Evolutionary conservation across 164 flowering plant species (phyloP).

Genomic region (Chimonanthus praecox): DNA sequence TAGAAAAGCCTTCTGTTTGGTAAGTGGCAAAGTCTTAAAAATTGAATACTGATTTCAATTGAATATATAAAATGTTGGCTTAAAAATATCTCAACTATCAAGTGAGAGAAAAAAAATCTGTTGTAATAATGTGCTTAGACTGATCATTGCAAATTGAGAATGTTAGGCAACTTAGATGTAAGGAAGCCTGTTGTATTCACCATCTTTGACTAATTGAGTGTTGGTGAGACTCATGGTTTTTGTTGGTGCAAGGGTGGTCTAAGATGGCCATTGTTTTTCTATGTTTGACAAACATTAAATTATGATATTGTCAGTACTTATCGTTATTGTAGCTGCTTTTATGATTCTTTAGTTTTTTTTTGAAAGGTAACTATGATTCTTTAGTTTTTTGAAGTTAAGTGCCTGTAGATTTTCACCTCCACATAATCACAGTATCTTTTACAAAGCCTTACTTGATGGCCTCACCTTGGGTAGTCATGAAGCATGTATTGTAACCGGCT

Average conservation of each 20-base stretch:
- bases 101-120: background rate
- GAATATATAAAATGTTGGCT: background rate
- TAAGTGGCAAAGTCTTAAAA: background rate
- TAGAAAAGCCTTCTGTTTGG: background rate
- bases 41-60: background rate
- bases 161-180: background rate
- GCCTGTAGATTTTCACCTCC: too few relatives aligned
- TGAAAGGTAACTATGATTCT: too few relatives aligned
- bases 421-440: too few relatives aligned
- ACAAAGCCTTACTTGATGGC: too few relatives aligned
- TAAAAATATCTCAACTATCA: too few relatives aligned
- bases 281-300: too few relatives aligned
- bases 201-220: background rate
- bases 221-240: background rate
- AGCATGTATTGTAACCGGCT: too few relatives aligned
- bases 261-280: background rate
- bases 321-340: too few relatives aligned
- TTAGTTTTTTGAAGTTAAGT: too few relatives aligned
- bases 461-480: too few relatives aligned
- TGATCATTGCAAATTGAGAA: background rate
- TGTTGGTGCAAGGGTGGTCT: background rate
- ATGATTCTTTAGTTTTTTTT: too few relatives aligned
- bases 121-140: background rate
- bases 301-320: too few relatives aligned
- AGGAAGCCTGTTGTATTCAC: background rate